Conservation (phyloP, 169 alveolate genomes). For the Toxoplasma gondii region DNA sequence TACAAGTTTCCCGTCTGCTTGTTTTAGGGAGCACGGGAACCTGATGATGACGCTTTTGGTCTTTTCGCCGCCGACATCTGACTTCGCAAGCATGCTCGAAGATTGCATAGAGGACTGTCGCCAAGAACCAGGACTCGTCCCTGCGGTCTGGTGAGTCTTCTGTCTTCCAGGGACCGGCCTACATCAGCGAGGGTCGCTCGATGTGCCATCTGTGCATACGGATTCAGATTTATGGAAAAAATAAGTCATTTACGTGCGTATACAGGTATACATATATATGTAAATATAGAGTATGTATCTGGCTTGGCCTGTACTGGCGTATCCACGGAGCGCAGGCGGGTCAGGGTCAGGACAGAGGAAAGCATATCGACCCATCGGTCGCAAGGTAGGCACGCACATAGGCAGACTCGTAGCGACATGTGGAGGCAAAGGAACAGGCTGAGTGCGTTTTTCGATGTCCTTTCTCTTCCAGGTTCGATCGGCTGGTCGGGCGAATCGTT, state of each 20-base stretch:
- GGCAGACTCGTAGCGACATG: too few species aligned
- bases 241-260: neutral
- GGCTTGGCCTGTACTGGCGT: too few species aligned
- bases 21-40: neutral
- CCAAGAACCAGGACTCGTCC: neutral
- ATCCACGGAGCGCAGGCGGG: too few species aligned
- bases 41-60: slow-evolving; percentile 23
- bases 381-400: too few species aligned
- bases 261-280: too few species aligned
- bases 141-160: slow-evolving; percentile 7
- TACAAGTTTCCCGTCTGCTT: neutral
- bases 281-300: too few species aligned
- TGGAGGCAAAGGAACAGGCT: too few species aligned
- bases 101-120: neutral
- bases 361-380: too few species aligned
- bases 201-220: neutral
- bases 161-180: neutral
- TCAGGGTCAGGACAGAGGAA: too few species aligned
- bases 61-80: neutral
- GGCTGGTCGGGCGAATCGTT: neutral
- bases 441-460: neutral
- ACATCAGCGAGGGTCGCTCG: too few species aligned
- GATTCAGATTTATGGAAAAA: neutral
- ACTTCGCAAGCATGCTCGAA: neutral
- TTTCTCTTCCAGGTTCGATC: slow-evolving; percentile 3